Conservation (phyloP, 2,329 filamentous ascomycete genomes). For the Salinomyces thailandicus region DNA sequence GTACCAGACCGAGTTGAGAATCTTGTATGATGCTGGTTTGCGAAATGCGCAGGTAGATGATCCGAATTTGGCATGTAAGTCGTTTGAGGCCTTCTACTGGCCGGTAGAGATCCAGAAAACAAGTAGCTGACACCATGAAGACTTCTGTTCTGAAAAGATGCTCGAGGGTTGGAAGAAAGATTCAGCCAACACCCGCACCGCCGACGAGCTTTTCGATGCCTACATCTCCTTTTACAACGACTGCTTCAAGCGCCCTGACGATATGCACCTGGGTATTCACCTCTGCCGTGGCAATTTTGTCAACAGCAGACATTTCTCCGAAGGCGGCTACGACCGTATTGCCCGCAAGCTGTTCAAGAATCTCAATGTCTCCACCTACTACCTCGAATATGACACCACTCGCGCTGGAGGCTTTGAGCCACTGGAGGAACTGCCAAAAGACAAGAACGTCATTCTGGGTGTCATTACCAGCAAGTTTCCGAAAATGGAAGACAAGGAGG, state of each 20-base stretch:
- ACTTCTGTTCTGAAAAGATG: slow-evolving; percentile 66
- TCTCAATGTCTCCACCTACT: slow-evolving; percentile 25
- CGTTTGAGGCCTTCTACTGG: neutral
- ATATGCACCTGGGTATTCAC: slow-evolving; percentile 71
- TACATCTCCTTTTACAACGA: slow-evolving; percentile 73
- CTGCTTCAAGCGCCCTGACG: slow-evolving; percentile 47
- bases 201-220: slow-evolving; percentile 60
- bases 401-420: slow-evolving; percentile 39
- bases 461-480: slow-evolving; percentile 39
- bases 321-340: slow-evolving; percentile 38
- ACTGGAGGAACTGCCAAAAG: slow-evolving; percentile 33
- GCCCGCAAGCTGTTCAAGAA: slow-evolving; percentile 27
- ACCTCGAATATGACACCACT: slow-evolving; percentile 35
- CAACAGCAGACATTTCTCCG: slow-evolving; percentile 36
- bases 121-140: no score
- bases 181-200: slow-evolving; percentile 53
- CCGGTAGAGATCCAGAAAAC: slow-evolving; percentile 4
- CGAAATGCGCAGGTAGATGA: slow-evolving; percentile 40
- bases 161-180: slow-evolving; percentile 61
- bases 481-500: slow-evolving; percentile 36
- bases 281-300: slow-evolving; percentile 51
- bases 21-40: slow-evolving; percentile 35
- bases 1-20: slow-evolving; percentile 36
- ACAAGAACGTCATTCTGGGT: slow-evolving; percentile 38
- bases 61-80: slow-evolving; percentile 33